Evolutionary conservation across 192 early-diverging fungal genomes (phyloP).

Genomic region (Rhizophagus clarus): DNA sequence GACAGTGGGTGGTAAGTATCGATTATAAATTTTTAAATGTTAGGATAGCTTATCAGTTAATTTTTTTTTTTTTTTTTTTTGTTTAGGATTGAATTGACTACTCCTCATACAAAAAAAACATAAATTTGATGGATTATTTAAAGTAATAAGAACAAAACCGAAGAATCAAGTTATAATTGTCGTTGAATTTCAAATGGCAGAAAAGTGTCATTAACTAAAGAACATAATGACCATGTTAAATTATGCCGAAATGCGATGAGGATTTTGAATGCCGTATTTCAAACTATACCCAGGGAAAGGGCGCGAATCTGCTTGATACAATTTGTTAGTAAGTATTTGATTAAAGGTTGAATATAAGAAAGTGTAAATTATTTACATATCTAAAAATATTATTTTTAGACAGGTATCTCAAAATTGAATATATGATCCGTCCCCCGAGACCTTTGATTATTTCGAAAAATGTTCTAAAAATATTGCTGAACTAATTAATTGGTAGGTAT

Average conservation of each 20-base stretch:
- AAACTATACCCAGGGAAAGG: background rate
- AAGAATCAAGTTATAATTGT: constrained; percentile 25
- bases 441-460: constrained; percentile 17
- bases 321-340: constrained; percentile 23
- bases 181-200: constrained; percentile 21
- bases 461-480: constrained; percentile 17
- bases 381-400: constrained; percentile 21
- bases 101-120: constrained; percentile 8
- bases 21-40: constrained; percentile 20
- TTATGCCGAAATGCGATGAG: constrained; percentile 23
- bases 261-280: background rate
- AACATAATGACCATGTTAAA: background rate
- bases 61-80: constrained; percentile 22
- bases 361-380: constrained; percentile 4
- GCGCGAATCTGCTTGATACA: constrained; percentile 19
- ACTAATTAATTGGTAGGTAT: constrained; percentile 23
- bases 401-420: constrained; percentile 7
- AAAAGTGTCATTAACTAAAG: background rate
- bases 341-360: constrained; percentile 1
- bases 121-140: constrained; percentile 25
- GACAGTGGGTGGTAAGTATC: constrained; percentile 22
- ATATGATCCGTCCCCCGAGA: constrained; percentile 9
- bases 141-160: constrained; percentile 3
- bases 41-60: constrained; percentile 10
- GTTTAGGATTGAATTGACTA: constrained; percentile 19